Evolutionary conservation across 345 rosid species (phyloP).

Genomic region (Eucalyptus curtisii): DNA sequence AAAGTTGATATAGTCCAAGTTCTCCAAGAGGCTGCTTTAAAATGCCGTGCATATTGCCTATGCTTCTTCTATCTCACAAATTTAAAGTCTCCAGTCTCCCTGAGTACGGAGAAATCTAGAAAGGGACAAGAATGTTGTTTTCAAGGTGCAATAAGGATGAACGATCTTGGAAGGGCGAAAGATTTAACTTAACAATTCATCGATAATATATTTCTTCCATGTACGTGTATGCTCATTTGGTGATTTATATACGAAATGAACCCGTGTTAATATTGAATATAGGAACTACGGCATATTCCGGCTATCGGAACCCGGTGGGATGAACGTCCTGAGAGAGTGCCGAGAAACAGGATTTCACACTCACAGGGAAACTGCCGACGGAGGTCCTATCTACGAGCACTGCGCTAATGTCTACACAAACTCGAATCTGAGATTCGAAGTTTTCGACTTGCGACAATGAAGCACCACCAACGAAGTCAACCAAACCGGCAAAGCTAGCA

Average conservation of each 20-base stretch:
- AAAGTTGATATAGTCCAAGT: neutral
- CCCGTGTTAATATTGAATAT: neutral
- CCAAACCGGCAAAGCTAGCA: neutral
- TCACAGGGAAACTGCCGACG: constrained; percentile 66
- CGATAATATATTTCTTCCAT: neutral
- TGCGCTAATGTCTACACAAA: constrained; percentile 78
- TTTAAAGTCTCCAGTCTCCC: neutral
- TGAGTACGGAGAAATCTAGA: neutral
- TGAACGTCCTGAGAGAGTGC: constrained; percentile 57
- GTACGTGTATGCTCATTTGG: neutral
- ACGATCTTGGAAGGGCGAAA: neutral
- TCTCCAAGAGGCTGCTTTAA: neutral
- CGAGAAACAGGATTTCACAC: constrained; percentile 61
- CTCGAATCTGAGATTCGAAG: constrained; percentile 80
- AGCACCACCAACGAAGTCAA: neutral
- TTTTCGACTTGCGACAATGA: constrained; percentile 68
- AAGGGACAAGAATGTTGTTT: neutral
- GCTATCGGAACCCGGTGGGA: constrained; percentile 66
- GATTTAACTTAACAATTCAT: neutral
- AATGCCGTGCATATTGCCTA: neutral
- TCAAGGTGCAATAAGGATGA: neutral
- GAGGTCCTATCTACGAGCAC: constrained; percentile 52
- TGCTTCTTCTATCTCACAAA: neutral
- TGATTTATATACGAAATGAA: neutral
- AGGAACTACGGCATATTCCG: constrained; percentile 71